Conservation (phyloP, 192 early-diverging fungal species). For the Rhizophagus clarus region DNA sequence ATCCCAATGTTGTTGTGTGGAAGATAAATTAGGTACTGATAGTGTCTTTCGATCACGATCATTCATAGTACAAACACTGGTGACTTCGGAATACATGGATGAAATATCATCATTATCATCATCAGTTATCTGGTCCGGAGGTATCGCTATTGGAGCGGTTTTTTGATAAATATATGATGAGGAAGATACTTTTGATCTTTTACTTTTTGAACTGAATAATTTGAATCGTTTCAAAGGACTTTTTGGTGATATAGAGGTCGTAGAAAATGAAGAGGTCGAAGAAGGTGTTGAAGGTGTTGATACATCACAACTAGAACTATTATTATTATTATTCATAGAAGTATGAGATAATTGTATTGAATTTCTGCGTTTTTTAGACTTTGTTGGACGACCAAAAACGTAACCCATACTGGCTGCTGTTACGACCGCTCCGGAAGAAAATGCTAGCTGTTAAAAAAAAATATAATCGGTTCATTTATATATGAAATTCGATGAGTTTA, state of each 20-base stretch:
- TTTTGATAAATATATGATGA: not conserved
- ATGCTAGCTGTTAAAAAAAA: not conserved
- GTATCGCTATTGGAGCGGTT: not conserved
- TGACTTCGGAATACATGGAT: slow-evolving; percentile 6
- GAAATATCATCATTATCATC: slow-evolving; percentile 22
- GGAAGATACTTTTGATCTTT: not conserved
- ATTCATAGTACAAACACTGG: not conserved
- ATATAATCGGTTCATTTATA: not conserved
- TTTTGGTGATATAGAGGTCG: not conserved
- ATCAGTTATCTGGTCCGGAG: not conserved
- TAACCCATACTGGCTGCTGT: not conserved
- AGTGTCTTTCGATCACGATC: not conserved
- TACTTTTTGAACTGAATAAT: not conserved
- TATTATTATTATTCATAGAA: not conserved
- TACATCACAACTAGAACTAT: not conserved
- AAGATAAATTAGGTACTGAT: slow-evolving; percentile 7
- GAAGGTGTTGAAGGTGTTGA: too few species aligned
- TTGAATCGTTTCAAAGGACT: not conserved
- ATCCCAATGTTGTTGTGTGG: not conserved
- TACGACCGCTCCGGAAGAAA: not conserved
- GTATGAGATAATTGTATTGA: not conserved
- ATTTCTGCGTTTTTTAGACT: not conserved
- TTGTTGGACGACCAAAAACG: not conserved
- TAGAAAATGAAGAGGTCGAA: not conserved
- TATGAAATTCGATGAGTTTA: not conserved